Conservation (phyloP, 768 basidiomycete genomes). For the Dacryopinax primogenitus region DNA sequence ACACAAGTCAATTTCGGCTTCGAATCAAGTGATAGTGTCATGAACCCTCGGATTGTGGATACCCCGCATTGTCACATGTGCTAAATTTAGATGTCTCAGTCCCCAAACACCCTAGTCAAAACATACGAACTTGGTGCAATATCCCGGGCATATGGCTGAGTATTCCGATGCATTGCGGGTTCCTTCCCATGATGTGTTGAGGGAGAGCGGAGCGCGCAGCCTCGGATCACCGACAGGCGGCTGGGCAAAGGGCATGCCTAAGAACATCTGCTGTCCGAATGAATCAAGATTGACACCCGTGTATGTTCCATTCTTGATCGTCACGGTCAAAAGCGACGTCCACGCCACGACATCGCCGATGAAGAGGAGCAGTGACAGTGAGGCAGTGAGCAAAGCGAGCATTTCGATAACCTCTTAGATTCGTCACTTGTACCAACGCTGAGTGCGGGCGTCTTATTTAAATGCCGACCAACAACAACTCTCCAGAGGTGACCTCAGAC, state of each 20-base stretch:
- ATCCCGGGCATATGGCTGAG: background rate
- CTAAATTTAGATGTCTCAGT: background rate
- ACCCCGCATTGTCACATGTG: background rate
- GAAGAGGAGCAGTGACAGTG: background rate
- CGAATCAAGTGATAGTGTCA: background rate
- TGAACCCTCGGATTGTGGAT: background rate
- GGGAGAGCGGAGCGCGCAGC: constrained; percentile 42
- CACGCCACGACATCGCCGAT: background rate
- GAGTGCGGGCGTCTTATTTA: no score
- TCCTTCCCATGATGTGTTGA: constrained; percentile 25
- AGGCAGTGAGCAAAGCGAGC: background rate
- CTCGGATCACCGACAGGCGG: constrained; percentile 44
- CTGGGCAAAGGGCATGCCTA: constrained; percentile 49
- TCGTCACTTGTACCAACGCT: no score
- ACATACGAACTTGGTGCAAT: background rate
- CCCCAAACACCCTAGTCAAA: background rate
- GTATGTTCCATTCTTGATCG: constrained; percentile 22
- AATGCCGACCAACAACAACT: no score
- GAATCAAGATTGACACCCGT: background rate
- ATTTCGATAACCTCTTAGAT: no score
- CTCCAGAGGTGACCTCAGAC: background rate
- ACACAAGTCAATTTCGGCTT: background rate
- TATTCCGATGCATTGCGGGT: constrained; percentile 37
- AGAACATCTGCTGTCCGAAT: constrained; percentile 39
- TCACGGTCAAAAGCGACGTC: constrained; percentile 17